phyloP scores from a whole-genome alignment of 805 yeast genomes.

The Candida hungchunana region DNA sequence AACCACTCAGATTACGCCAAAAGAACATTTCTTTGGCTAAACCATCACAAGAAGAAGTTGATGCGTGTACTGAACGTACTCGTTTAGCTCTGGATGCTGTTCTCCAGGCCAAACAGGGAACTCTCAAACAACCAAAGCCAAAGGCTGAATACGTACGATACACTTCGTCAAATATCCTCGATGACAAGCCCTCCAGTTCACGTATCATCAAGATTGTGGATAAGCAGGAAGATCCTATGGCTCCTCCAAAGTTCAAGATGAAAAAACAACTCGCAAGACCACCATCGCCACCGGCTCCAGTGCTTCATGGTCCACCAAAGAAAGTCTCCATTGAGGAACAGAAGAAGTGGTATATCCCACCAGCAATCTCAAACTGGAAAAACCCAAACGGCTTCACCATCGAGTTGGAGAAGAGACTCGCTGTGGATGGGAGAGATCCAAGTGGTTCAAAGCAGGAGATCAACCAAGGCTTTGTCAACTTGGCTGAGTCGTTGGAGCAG shows the following conservation, averaged over 20 bases:
- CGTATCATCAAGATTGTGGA: slow-evolving; percentile 64
- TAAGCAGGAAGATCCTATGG: slow-evolving; percentile 74
- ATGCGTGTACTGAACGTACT: slow-evolving; percentile 50
- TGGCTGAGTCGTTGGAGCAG: slow-evolving; percentile 66
- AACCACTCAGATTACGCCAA: slow-evolving; percentile 52
- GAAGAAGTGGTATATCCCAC: slow-evolving; percentile 81
- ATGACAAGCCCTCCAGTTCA: slow-evolving; percentile 29
- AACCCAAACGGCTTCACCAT: slow-evolving; percentile 88
- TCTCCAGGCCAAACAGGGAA: slow-evolving; percentile 37
- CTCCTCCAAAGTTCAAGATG: slow-evolving; percentile 70
- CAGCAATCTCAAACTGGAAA: slow-evolving; percentile 93
- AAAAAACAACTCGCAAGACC: slow-evolving; percentile 68
- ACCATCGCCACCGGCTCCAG: slow-evolving; percentile 69
- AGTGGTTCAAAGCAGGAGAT: slow-evolving; percentile 36
- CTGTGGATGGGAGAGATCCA: slow-evolving; percentile 40
- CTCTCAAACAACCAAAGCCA: slow-evolving; percentile 18
- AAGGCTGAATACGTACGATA: slow-evolving; percentile 43
- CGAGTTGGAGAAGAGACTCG: slow-evolving; percentile 70
- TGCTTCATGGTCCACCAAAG: slow-evolving; percentile 45
- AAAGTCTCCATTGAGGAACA: slow-evolving; percentile 67
- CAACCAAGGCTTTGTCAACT: slow-evolving; percentile 52
- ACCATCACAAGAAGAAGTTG: slow-evolving; percentile 44
- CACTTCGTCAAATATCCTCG: slow-evolving; percentile 37
- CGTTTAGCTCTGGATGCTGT: slow-evolving; percentile 49
- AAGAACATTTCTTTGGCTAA: slow-evolving; percentile 36